A percentile compares a stretch with the other conserved stretches of the same genome.
phyloP scores from a whole-genome alignment of 2,329 filamentous ascomycete genomes.

The Fusarium sp. region DNA sequence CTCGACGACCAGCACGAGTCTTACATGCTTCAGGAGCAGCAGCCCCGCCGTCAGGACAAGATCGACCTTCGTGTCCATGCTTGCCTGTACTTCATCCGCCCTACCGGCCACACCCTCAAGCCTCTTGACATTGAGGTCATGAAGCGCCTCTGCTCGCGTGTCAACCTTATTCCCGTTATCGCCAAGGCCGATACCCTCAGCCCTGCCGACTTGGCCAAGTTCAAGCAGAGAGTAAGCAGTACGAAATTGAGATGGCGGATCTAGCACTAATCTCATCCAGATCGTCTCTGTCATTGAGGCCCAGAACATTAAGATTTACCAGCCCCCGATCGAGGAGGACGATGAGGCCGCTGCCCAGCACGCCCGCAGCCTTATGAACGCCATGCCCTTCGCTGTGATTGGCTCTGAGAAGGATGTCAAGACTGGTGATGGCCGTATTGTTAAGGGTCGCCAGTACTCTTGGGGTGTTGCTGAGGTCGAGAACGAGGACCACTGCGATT shows the following conservation, averaged over 20 bases:
- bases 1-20: conserved; percentile 99
- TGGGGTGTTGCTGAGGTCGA: conserved; percentile 99
- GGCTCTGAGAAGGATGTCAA: conserved; percentile 99
- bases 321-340: conserved; percentile 97
- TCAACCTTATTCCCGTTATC: conserved; percentile 98
- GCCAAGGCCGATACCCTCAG: conserved; percentile 99
- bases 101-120: conserved; percentile 98
- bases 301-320: conserved; percentile 99
- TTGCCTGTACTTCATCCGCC: conserved; percentile 98
- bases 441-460: conserved; percentile 98
- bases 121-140: conserved; percentile 99
- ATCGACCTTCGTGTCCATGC: conserved; percentile 99
- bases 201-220: conserved; percentile 88
- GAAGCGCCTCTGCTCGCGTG: conserved; percentile 98
- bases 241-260: not conserved
- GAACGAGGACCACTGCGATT: conserved; percentile 99
- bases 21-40: conserved; percentile 99
- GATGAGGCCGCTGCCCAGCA: conserved; percentile 97
- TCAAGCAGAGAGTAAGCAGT: conserved; percentile 88
- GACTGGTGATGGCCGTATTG: conserved; percentile 93
- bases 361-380: conserved; percentile 91
- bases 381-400: conserved; percentile 99
- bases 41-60: conserved; percentile 97
- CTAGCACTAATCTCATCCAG: conserved; percentile 60
- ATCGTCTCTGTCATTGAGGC: conserved; percentile 96